Conservation (phyloP, 192 early-diverging fungal genomes). For the Backusella liffmaniae region DNA sequence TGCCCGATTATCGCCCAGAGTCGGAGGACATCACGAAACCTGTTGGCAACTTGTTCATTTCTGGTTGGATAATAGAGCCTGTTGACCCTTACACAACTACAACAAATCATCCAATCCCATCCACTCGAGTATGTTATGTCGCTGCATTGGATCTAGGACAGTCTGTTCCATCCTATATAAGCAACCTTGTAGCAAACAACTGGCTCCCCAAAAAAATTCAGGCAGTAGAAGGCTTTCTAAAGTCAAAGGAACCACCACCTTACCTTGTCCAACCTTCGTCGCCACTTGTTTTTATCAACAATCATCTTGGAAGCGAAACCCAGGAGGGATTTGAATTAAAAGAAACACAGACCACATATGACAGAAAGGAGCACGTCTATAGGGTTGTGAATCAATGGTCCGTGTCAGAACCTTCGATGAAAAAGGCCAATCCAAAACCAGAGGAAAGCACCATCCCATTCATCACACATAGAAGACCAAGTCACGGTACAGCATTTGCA, state of each 20-base stretch:
- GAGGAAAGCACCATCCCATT: neutral
- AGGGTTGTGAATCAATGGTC: neutral
- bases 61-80: conserved; percentile 50
- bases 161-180: conserved; percentile 46
- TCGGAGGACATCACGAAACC: conserved; percentile 13
- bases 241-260: conserved; percentile 43
- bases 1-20: conserved; percentile 11
- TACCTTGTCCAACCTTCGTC: conserved; percentile 24
- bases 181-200: conserved; percentile 40
- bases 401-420: neutral
- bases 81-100: conserved; percentile 53
- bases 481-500: neutral
- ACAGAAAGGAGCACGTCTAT: neutral
- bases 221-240: conserved; percentile 43
- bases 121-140: conserved; percentile 48
- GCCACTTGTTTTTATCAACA: conserved; percentile 34
- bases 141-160: conserved; percentile 45
- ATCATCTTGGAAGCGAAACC: neutral
- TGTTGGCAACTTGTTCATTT: conserved; percentile 39
- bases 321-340: neutral
- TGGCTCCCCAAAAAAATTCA: conserved; percentile 42
- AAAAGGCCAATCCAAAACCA: neutral
- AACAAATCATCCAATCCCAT: conserved; percentile 52
- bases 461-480: neutral
- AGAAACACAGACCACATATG: neutral